Evolutionary conservation across 2,329 filamentous ascomycete species (phyloP), one percentile per base, ranked within the genome.

Genomic region (Fusarium sp.): DNA sequence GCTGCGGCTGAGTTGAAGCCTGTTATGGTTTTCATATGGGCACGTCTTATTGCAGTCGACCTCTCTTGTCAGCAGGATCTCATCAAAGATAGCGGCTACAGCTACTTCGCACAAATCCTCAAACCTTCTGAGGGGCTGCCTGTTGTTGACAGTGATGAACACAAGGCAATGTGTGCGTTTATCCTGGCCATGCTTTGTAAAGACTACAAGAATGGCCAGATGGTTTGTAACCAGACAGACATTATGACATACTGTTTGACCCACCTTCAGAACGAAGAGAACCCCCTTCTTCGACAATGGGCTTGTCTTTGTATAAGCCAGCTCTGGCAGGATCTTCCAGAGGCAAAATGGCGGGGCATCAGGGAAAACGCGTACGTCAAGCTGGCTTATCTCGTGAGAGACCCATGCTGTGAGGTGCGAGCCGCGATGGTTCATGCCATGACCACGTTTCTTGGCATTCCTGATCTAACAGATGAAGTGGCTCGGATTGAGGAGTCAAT

Each of bases 1-100:
- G 95, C 97, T 48, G 96, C 96, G 0, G 88, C 94, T 48, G 96
- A 99, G 79, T 83, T 99, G 67, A 98, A 98, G 77, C 95, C 96
- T 0, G 94, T 98, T 65, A 98, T 99, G 96, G 94, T 99, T 7
- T 99, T 98, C 80, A 99, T 99, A 69, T 99, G 96, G 96, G 94
- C 96, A 8, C 89, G 96, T 51, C 94, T 99, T 45, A 88, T 99
- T 70, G 96, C 96, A 10, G 96, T 99, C 8, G 96, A 99, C 77
- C 91, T 96, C 64, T 93, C 93, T 2, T 98, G 96, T 76, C 96
- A 99, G 79, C 90, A 91, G 67, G 96, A 99, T 79, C 84, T 99
- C 14, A 89, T 98, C 74, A 98, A 98, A 81, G 96, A 99, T 77
- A 97, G 94, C 75, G 96, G 96, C 9, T 98, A 97, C 77, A 93